Base-by-base conservation (phyloP, 2,329 filamentous ascomycete species). In the Cercospora nicotianae region DNA sequence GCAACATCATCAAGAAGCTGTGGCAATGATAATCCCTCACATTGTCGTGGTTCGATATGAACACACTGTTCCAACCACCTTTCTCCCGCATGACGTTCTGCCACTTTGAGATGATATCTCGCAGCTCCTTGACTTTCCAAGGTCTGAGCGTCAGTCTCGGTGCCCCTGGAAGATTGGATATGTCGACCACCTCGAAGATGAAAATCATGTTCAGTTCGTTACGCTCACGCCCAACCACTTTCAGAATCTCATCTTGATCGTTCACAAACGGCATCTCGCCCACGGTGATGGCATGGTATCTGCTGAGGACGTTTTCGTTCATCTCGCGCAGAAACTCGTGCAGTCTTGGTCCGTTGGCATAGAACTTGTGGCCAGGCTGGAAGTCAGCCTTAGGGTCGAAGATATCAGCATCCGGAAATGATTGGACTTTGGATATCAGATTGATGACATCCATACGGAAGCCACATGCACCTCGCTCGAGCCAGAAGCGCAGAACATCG, bases 201-300 rank as follows among this genome's bases (percentile, higher is more conserved):
- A 84, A 83, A 26, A 84, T 80, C 82, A 84, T 83, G 63, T 82
- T 80, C 28, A 84, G 75, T 69, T 83, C 81, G 33, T 79, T 77
- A 45, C 77, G 70, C 18, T 78, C 70, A 8, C 80, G 77, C 28
- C 79, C 80, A 3, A 84, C 80, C 39, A 81, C 80, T 30, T 77
- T 78, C 20, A 83, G 72, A 9, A 83, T 81, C 60, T 81, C 80
- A 5, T 79, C 74, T 12, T 80, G 79, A 67, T 84, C 81, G 8
- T 79, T 77, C 13, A 83, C 81, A 61, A 82, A 84, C 0, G 87
- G 86, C 85, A 89, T 88, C 74, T 89, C 87, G 23, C 87, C 87
- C 0, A 88, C 86, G 9, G 86, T 87, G 67, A 88, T 85, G 2
- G 86, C 83, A 72, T 85, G 83, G 70, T 88, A 88, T 64, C 87